These are phyloP conservation scores for Fusarium hostae DNA, from an alignment of 2,329 filamentous ascomycete genomes.

Conservation along the genomic window DNA sequence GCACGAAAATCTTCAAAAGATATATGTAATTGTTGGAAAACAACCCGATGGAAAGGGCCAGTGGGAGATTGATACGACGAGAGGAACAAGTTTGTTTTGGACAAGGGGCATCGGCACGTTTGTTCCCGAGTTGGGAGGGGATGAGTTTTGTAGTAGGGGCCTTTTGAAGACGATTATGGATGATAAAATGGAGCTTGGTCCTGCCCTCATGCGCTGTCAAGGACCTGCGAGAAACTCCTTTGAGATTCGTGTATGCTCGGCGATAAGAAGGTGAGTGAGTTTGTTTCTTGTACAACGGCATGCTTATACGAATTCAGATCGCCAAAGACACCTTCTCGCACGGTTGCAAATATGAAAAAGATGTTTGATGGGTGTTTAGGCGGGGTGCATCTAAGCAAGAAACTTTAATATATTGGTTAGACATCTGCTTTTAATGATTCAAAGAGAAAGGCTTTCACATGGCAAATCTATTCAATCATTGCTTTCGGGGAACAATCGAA, in stretches of 20 bases:
- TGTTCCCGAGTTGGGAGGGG: background rate
- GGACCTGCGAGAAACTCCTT: accelerated
- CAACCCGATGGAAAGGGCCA: background rate
- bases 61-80: constrained; percentile 8
- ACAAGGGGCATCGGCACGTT: background rate
- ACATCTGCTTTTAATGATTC: too few relatives aligned
- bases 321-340: accelerated
- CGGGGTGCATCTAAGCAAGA: background rate
- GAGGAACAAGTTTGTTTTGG: background rate
- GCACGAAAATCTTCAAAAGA: background rate
- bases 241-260: background rate
- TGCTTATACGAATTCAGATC: background rate
- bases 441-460: too few relatives aligned
- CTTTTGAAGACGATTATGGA: background rate
- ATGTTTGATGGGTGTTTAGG: background rate
- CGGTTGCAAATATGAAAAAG: background rate
- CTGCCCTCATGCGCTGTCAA: background rate
- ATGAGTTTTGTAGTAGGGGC: background rate
- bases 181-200: background rate
- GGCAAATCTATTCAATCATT: too few relatives aligned
- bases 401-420: too few relatives aligned
- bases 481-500: too few relatives aligned
- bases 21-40: constrained; percentile 4
- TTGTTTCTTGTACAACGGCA: accelerated
- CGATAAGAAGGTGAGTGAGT: background rate